Base-by-base conservation (phyloP, 2,329 filamentous ascomycete genomes). In the Pseudopyricularia javanii region DNA sequence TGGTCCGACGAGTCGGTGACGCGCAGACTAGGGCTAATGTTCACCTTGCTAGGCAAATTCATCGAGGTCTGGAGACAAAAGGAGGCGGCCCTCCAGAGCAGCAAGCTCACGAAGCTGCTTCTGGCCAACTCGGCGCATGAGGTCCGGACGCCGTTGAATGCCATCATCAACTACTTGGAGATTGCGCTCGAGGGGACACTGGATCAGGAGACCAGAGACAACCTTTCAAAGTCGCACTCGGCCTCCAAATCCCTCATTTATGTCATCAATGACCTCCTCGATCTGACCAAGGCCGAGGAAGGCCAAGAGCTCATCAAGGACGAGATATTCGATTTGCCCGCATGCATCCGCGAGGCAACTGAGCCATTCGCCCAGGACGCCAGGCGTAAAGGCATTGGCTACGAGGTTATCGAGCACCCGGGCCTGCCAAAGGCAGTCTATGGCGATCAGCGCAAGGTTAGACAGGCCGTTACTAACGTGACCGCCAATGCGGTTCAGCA, bases 31-130 rank as follows among this genome's bases (percentile, higher is more conserved):
- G 20, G 28, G 2, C 4, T 43, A n/a, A 15, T 15, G 4, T 26
- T 17, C 24, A 34, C 3, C 11, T 7, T 2, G 3, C 8, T 49
- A 72, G 74, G 77, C 15, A 82, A 82, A 64, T 95, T 95, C 64
- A 95, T 95, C 59, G 87, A 94, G 61, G 89, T 95, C 1, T 95
- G 90, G 90, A 76, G 88, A 53, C 88, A 95, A 63, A 95, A 95
- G 59, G 90, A 95, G 64, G 85, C 83, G 1, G 87, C 87, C 0
- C 64, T 95, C 55, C 85, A 94, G 60, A 91, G 74, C 62, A 94
- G 86, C 59, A 85, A 91, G 55, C 72, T 95, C 2, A 95, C 88
- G 0, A 76, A 81, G 48, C 68, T 95, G 4, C 68, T 95, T 2
- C 73, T 95, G 22, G 87, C 89, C 4, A 95, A 95, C 58, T 94